Base-by-base conservation (phyloP, 1,139 yeast species). In the Blastobotrys proliferans region DNA sequence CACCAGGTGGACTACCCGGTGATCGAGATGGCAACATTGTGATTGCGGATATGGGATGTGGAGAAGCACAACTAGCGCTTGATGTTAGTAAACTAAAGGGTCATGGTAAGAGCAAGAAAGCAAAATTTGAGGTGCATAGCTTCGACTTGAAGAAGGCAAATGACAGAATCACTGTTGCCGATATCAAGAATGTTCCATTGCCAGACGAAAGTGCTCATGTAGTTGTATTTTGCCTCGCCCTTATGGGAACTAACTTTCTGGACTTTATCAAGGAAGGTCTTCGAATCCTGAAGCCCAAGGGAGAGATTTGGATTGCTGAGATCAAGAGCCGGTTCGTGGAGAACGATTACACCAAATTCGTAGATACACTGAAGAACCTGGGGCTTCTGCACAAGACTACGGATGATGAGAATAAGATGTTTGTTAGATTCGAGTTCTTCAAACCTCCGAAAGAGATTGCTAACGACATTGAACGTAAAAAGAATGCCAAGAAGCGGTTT, bases 1-100 rank as follows among this genome's bases (percentile, higher is more conserved):
- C 97, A 0, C 97, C 97, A 1, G 97, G 97, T 51, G 97, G 97
- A 2, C 70, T 90, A 46, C 96, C 96, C 1, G 66, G 64, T 11
- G 61, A 56, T 18, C 49, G 52, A 28, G 59, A 57, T 22, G 67
- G 68, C 16, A 67, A 67, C 32, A 81, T 88, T 29, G 87, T 83
- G 1, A 75, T 92, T 44, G 97, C 97, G 0, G 98, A 92, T 67
- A 88, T 92, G 97, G 98, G 98, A 10, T 92, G 98, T 64, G 98
- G 98, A 40, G 98, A 92, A 63, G 97, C 97, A 0, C 84, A 83
- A 57, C 71, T 92, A 35, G 81, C 96, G 1, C 63, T 74, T 29
- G 84, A 86, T 51, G 73, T 87, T 31, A 67, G 69, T 36, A 70
- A 73, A 17, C 59, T 63, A 46, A 55, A 60, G 29, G 64, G 65